Percentiles rank a stretch among this genome's conserved stretches.
Conservation (phyloP, 495 filamentous ascomycete species). For the Aspergillus affinis region DNA sequence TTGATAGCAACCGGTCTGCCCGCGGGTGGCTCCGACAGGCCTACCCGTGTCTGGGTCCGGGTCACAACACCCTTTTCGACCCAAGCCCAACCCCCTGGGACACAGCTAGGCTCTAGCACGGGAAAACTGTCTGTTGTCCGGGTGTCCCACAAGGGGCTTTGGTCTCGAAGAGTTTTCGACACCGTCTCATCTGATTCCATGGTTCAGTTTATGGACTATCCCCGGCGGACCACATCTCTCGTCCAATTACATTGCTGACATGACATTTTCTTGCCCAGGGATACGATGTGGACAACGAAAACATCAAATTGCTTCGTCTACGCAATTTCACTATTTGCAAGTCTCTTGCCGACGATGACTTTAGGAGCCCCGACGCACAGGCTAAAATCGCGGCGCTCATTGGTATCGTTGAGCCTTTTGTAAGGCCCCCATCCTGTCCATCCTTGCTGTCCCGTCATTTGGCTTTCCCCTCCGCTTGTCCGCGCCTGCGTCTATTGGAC, state of each 20-base stretch:
- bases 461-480: constrained; percentile 26
- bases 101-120: constrained; percentile 16
- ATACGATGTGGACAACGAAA: constrained; percentile 67
- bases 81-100: constrained; percentile 12
- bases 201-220: constrained; percentile 31
- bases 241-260: constrained; percentile 25
- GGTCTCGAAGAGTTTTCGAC: constrained; percentile 28
- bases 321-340: constrained; percentile 71
- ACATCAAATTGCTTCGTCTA: constrained; percentile 74
- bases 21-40: background rate
- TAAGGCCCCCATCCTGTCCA: constrained; percentile 40
- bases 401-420: constrained; percentile 62
- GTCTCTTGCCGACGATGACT: constrained; percentile 58
- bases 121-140: constrained; percentile 19
- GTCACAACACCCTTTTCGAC: constrained; percentile 14
- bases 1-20: background rate
- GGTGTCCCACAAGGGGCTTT: constrained; percentile 15
- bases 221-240: constrained; percentile 16
- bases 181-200: constrained; percentile 46
- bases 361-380: constrained; percentile 50
- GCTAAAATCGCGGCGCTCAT: constrained; percentile 55
- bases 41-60: constrained; percentile 20
- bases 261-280: constrained; percentile 49
- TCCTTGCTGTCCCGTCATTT: constrained; percentile 23
- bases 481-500: constrained; percentile 34